phyloP scores from a whole-genome alignment of 345 rosid species.

The Boechera retrofracta region DNA sequence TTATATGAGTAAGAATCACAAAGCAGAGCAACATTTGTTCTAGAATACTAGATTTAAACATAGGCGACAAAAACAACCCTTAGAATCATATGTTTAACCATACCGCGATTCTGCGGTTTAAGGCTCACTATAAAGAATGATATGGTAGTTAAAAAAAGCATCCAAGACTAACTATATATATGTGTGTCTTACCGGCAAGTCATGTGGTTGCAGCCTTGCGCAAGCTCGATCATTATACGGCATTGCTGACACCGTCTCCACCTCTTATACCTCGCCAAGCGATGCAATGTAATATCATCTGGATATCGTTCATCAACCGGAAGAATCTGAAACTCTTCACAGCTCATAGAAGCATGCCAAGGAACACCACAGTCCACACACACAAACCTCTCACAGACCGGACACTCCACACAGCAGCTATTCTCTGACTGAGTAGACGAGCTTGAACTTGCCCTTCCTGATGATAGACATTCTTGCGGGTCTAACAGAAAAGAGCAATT shows the following conservation, averaged over 20 bases:
- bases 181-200: slow-evolving; percentile 75
- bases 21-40: neutral
- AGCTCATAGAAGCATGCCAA: slow-evolving; percentile 87
- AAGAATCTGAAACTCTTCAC: slow-evolving; percentile 87
- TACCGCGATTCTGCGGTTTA: neutral
- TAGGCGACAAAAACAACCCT: too few relatives aligned
- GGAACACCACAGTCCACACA: slow-evolving; percentile 92
- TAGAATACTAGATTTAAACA: too few relatives aligned
- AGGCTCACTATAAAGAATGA: neutral
- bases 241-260: slow-evolving; percentile 97
- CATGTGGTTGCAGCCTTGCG: slow-evolving; percentile 96
- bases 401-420: slow-evolving; percentile 77
- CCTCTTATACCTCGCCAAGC: slow-evolving; percentile 77
- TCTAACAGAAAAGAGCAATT: slow-evolving; percentile 83
- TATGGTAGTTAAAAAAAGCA: slow-evolving; percentile 1
- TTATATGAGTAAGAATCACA: slow-evolving; percentile 6
- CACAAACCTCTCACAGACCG: slow-evolving; percentile 82
- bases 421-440: slow-evolving; percentile 77
- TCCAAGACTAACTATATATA: slow-evolving; percentile 7
- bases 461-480: slow-evolving; percentile 65
- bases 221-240: slow-evolving; percentile 88
- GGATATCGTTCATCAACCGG: slow-evolving; percentile 88
- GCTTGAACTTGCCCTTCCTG: slow-evolving; percentile 61
- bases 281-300: slow-evolving; percentile 81
- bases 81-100: neutral